Base-by-base conservation (phyloP, 2,329 filamentous ascomycete genomes). In the Podosphaera fusca region DNA sequence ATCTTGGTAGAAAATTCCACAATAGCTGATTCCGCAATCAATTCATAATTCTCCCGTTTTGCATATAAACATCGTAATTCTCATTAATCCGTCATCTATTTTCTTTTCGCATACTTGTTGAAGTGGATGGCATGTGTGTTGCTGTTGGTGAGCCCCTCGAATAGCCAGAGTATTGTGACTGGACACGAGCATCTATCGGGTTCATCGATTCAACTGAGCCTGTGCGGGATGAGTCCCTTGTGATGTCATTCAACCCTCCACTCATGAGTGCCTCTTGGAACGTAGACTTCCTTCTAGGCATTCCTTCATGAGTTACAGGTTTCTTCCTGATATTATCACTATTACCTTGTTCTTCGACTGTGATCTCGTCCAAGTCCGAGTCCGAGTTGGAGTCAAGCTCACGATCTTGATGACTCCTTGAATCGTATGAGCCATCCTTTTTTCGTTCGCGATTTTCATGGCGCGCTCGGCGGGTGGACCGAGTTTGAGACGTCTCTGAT, bases 361-460 rank as follows among this genome's bases (percentile, higher is more conserved):
- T 60, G 10, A 58, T 60, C n/a, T 59, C 58, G 55, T 66, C 64
- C n/a, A 59, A 61, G 38, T 63, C 63, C 2, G 60, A 61, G 14
- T 60, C 47, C 4, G 59, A 61, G n/a, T 60, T 57, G 14, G 58
- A 57, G 2, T 63, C 51, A 10, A 54, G 53, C 34, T 61, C 60
- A 40, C 58, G 61, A 54, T 58, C 56, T 21, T 50, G 47, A 50
- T 50, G 47, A 50, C 47, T 8, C 29, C 47, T 7, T 30, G 10
- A 29, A 5, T 50, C 47, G 12, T 34, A 29, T 31, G 47, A 61
- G n/a, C 58, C 50, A 36, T 47, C 54, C 12, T 62, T 61, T 45
- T 67, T 64, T 30, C 62, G 65, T 33, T 67, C 66, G 31, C 66
- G 65, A 7, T 64, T 58, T 57, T 68, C 66, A 50, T 67, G 66